Evolutionary conservation across 225 moss, liverwort and hornwort genomes (phyloP).

Genomic region (Straminergon stramineum): DNA sequence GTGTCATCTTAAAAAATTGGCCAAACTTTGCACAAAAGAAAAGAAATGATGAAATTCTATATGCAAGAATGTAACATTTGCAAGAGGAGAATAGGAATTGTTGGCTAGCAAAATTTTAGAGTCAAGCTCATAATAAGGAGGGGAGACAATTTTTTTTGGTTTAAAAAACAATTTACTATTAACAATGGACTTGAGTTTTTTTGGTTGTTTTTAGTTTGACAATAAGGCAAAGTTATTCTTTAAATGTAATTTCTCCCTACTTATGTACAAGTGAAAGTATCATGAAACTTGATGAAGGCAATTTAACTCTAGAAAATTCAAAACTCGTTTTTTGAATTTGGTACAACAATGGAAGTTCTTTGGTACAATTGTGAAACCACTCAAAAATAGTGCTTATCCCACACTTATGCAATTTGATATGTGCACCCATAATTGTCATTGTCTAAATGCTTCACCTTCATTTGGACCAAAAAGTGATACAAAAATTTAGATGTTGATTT

Average conservation of each 20-base stretch:
- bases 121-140: background rate
- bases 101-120: background rate
- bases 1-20: fast-evolving
- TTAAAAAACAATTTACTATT: fast-evolving
- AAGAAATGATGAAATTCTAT: fast-evolving
- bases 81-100: background rate
- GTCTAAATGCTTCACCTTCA: fast-evolving
- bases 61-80: background rate
- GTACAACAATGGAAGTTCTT: fast-evolving
- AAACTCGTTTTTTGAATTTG: fast-evolving
- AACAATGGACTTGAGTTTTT: background rate
- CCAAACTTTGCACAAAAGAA: background rate
- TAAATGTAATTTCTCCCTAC: background rate
- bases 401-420: background rate
- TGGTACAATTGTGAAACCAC: background rate
- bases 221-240: background rate
- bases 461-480: background rate
- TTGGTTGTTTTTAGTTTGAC: background rate
- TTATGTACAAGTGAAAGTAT: background rate
- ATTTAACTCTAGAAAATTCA: fast-evolving
- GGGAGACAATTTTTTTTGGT: fast-evolving
- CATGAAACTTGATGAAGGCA: fast-evolving
- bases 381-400: background rate
- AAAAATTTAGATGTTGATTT: background rate
- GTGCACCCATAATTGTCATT: background rate